These are phyloP conservation scores for Fraxinus paxiana DNA, from an alignment of 305 asterid species.

Conservation along the genomic window DNA sequence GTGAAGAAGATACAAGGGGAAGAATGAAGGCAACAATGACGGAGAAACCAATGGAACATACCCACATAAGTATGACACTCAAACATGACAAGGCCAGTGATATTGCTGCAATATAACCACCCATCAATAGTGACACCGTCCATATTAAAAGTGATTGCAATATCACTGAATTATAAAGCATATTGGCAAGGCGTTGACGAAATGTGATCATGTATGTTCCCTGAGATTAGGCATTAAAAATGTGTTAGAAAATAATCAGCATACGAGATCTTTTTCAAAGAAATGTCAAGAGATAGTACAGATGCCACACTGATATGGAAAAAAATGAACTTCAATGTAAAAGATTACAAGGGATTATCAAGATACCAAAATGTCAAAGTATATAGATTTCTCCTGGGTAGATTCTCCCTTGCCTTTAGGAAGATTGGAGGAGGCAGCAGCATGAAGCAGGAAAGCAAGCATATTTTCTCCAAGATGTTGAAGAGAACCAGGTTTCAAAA, in stretches of 20 bases:
- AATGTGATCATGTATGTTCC: slow-evolving; percentile 78
- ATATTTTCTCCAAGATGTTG: slow-evolving; percentile 98
- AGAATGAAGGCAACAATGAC: slow-evolving; percentile 54
- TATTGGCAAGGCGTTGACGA: slow-evolving; percentile 62
- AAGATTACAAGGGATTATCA: slow-evolving; percentile 16
- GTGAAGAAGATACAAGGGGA: slow-evolving; percentile 62
- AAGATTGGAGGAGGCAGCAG: slow-evolving; percentile 67
- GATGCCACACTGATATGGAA: not conserved
- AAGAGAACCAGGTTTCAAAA: slow-evolving; percentile 88
- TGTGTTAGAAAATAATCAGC: slow-evolving; percentile 8
- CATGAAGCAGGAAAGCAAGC: slow-evolving; percentile 85
- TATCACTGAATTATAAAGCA: slow-evolving; percentile 80
- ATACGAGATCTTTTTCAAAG: not conserved
- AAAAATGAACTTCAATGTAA: not conserved
- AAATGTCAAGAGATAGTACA: not conserved
- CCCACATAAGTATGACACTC: slow-evolving; percentile 77
- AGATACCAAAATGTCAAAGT: slow-evolving; percentile 82
- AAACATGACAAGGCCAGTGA: slow-evolving; percentile 59
- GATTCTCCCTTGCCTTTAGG: slow-evolving; percentile 49
- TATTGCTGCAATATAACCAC: slow-evolving; percentile 64
- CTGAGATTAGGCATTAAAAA: slow-evolving; percentile 38
- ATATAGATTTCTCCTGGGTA: slow-evolving; percentile 58
- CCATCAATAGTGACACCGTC: slow-evolving; percentile 64
- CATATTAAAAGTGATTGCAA: slow-evolving; percentile 76
- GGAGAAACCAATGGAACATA: slow-evolving; percentile 57